Evolutionary conservation across 495 filamentous ascomycete genomes (phyloP), one percentile per base, ranked within the genome.

Genomic region (Coniosporium apollinis): DNA sequence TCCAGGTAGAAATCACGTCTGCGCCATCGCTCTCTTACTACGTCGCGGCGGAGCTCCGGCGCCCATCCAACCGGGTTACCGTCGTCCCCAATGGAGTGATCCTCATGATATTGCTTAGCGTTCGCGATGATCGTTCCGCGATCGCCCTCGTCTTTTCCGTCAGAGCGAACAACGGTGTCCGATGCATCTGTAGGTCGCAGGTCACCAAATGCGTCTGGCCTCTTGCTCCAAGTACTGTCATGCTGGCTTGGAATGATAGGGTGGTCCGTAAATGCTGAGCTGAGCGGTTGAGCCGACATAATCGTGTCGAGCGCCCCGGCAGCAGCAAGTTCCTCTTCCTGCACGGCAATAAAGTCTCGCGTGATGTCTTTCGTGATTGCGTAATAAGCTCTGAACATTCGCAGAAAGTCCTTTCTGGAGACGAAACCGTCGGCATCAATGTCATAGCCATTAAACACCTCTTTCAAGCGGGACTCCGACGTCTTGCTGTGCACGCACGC

Each of bases 321-420:
- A 6, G 42, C 35, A 19, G 37, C 19, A 8, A 39, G 37, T 39
- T 85, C 78, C 36, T 91, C 82, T 43, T 91, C 81, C 50, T 84
- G 66, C 2, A 71, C 73, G 16, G 81, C 76, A 28, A 94, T 65
- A 46, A 92, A 77, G 42, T 94, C 84, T 30, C 69, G 67, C 22
- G 85, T 82, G 44, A 91, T 70, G 48, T 92, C 77, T 44, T 82
- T 76, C 48, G 76, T 87, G 1, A 94, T 66, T 3, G 77, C 72
- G 50, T 94, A 94, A 50, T 82, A 89, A 1, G 85, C 84, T 14
- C 80, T 66, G 61, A 96, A 94, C 50, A 99, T 74, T 16, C 84
- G 76, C 17, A 94, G 59, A 45, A 94, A 94, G 54, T 99, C 91
- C 31, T 80, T 79, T 5, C 91, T 66, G 45, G 76, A 77, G 14